Conservation (phyloP, 495 filamentous ascomycete species). For the Pyronema domesticum region DNA sequence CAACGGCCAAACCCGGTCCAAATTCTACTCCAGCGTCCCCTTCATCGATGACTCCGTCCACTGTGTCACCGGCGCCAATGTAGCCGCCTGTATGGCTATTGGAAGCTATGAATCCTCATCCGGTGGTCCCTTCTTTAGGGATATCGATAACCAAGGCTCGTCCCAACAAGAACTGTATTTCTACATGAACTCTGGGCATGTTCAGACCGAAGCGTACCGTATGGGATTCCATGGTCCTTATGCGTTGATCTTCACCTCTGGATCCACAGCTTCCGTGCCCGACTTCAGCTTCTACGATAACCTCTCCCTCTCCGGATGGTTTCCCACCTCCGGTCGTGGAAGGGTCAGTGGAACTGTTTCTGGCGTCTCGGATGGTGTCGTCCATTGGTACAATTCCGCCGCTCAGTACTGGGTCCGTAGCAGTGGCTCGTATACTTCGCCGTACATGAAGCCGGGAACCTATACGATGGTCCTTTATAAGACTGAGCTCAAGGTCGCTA, state of each 20-base stretch:
- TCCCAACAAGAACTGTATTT: constrained; percentile 42
- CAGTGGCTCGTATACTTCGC: constrained; percentile 40
- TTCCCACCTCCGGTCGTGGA: constrained; percentile 36
- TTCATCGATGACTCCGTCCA: constrained; percentile 51
- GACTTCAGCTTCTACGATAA: constrained; percentile 44
- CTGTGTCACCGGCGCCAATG: constrained; percentile 34
- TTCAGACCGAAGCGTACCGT: constrained; percentile 43
- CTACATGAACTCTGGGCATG: constrained; percentile 51
- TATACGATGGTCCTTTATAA: constrained; percentile 54
- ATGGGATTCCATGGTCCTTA: constrained; percentile 53
- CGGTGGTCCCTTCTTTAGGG: constrained; percentile 44
- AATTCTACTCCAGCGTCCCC: constrained; percentile 48
- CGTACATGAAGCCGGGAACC: constrained; percentile 47
- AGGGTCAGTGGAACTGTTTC: constrained; percentile 37
- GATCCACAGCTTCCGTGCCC: constrained; percentile 33
- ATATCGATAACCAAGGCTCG: constrained; percentile 50
- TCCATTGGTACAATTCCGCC: constrained; percentile 46
- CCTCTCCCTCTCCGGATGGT: constrained; percentile 40
- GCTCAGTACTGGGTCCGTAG: constrained; percentile 45
- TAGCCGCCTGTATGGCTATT: constrained; percentile 35
- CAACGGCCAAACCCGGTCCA: constrained; percentile 43
- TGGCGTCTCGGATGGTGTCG: constrained; percentile 35
- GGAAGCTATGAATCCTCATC: constrained; percentile 34
- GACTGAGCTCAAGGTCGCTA: constrained; percentile 41
- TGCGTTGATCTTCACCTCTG: constrained; percentile 41